Evolutionary conservation across 2,329 filamentous ascomycete species (phyloP), one percentile per base, ranked within the genome.

Genomic region (Drechmeria coniospora): DNA sequence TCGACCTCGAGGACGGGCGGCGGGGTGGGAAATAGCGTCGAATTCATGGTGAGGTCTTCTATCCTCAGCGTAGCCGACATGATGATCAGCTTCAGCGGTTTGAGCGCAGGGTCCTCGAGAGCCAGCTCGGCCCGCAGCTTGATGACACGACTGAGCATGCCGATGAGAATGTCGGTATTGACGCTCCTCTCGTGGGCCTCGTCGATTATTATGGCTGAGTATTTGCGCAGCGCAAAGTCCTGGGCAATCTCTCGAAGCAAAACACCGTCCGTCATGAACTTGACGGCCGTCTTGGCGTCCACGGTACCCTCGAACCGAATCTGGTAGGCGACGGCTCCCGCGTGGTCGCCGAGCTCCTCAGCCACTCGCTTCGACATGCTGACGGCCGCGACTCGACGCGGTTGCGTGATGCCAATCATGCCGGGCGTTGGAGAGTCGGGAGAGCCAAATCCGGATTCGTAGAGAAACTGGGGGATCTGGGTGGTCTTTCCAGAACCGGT

Each of bases 241-340:
- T 90, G 76, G 1, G 81, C 76, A 29, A 94, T 78, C 52, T 98
- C 90, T 31, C 90, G 76, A 8, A 98, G 66, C 33, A 98, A 61
- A 16, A 98, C 84, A 65, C 90, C 90, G 51, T 98, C 90, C 0
- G 90, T 98, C 86, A 98, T 94, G 56, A 95, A 98, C 50, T 98
- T 98, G 50, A 98, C 72, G 5, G 82, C 79, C 0, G 90, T 98
- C 28, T 83, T 77, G 16, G 74, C 62, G 26, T 74, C 72, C 2
- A 79, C 74, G 0, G 76, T 87, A 27, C 79, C 83, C 46, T 98
- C 90, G 39, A 95, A 98, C 15, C 92, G 79, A 42, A 98, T 94
- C 49, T 86, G 90, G 49, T 95, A 92, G 4, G 81, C 82, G 6
- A 98, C 86, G 26, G 69, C 68, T 15, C 76, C 63, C n/a, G 74